Conservation (phyloP, 2,329 filamentous ascomycete genomes). For the Setomelanomma holmii region DNA sequence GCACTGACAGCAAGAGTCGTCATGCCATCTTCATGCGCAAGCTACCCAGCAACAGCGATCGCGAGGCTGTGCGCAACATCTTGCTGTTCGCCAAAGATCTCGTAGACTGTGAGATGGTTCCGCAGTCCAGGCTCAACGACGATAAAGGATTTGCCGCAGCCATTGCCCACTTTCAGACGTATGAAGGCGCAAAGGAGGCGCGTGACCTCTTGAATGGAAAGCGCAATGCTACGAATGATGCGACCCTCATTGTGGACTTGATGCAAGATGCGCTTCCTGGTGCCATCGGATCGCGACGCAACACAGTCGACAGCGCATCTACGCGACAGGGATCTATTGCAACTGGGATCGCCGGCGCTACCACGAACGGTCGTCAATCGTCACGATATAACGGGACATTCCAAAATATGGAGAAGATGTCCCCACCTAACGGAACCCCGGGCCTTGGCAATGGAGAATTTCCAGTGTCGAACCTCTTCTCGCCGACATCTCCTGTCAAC, state of each 20-base stretch:
- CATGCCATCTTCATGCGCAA: slow-evolving; percentile 63
- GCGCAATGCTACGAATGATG: slow-evolving; percentile 66
- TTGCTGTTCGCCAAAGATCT: slow-evolving; percentile 71
- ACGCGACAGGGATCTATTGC: slow-evolving; percentile 54
- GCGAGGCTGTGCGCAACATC: slow-evolving; percentile 67
- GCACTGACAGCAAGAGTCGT: slow-evolving; percentile 29
- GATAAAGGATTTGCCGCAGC: slow-evolving; percentile 65
- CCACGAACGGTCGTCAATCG: slow-evolving; percentile 56
- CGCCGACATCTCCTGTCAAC: slow-evolving; percentile 75
- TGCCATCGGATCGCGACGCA: slow-evolving; percentile 58
- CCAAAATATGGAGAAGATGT: slow-evolving; percentile 66
- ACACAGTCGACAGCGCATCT: slow-evolving; percentile 60
- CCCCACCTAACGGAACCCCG: slow-evolving; percentile 64
- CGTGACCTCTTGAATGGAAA: slow-evolving; percentile 67
- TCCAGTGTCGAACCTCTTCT: slow-evolving; percentile 71
- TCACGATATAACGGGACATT: slow-evolving; percentile 70
- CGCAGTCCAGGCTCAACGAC: slow-evolving; percentile 59
- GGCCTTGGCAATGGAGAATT: slow-evolving; percentile 65
- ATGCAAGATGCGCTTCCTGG: slow-evolving; percentile 49
- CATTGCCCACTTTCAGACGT: slow-evolving; percentile 64
- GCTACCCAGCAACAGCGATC: slow-evolving; percentile 64
- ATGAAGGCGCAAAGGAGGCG: slow-evolving; percentile 66
- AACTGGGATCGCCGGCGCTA: slow-evolving; percentile 51
- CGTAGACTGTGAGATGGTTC: slow-evolving; percentile 64
- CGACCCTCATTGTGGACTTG: slow-evolving; percentile 66